Conservation (phyloP, 169 alveolate species). For the Eimeria tenella region DNA sequence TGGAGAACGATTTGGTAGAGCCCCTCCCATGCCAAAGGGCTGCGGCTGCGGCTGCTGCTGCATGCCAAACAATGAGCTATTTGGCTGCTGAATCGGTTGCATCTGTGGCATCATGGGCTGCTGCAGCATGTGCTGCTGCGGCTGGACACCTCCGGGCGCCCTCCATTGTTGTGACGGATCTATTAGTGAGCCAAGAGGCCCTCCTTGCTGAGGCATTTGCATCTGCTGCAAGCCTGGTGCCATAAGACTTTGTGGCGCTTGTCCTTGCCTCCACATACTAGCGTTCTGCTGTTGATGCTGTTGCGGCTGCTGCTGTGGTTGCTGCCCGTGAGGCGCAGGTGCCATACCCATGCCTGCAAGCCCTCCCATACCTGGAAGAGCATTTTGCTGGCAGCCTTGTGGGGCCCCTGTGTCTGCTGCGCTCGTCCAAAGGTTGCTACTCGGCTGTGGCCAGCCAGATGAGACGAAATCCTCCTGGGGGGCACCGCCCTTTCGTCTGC, state of each 20-base stretch:
- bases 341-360: conserved; percentile 64
- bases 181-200: background rate
- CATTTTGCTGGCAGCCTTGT: conserved; percentile 22
- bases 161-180: conserved; percentile 61
- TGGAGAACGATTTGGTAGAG: conserved; percentile 36
- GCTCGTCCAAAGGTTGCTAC: conserved; percentile 32
- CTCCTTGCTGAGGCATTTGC: conserved; percentile 65
- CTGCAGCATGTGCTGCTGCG: conserved; percentile 60
- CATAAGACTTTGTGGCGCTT: conserved; percentile 51
- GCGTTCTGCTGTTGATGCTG: conserved; percentile 44
- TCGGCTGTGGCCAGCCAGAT: conserved; percentile 47
- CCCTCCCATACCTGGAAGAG: conserved; percentile 53
- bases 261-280: conserved; percentile 33
- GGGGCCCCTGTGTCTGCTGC: conserved; percentile 35
- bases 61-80: conserved; percentile 23
- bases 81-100: conserved; percentile 51
- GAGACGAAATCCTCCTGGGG: conserved; percentile 45
- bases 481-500: conserved; percentile 60
- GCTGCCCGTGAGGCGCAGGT: conserved; percentile 35
- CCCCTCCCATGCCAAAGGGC: conserved; percentile 36
- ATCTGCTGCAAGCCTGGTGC: conserved; percentile 48
- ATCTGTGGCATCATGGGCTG: background rate
- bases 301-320: conserved; percentile 46
- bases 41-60: conserved; percentile 55
- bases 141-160: conserved; percentile 32